Conservation (phyloP, 1,139 yeast species). For the Nakaseomyces delphensis region DNA sequence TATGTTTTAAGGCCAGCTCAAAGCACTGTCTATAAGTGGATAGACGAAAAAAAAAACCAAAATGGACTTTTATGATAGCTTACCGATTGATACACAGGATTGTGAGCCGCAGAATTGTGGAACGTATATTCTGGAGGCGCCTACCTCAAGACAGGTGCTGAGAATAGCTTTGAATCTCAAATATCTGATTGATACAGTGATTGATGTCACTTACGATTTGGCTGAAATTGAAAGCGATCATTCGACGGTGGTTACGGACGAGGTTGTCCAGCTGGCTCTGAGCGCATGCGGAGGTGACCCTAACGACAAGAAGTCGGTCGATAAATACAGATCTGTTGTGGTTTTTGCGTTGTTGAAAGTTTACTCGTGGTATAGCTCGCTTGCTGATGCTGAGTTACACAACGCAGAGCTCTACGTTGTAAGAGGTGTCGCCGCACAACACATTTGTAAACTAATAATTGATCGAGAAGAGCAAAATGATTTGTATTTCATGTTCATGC, state of each 20-base stretch:
- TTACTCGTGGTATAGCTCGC: slow-evolving; percentile 67
- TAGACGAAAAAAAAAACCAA: background rate
- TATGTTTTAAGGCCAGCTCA: no score
- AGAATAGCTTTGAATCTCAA: slow-evolving; percentile 70
- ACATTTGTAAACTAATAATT: slow-evolving; percentile 59
- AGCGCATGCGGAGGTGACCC: slow-evolving; percentile 81
- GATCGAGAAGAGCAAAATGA: slow-evolving; percentile 49
- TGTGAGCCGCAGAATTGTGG: slow-evolving; percentile 5
- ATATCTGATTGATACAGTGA: slow-evolving; percentile 56
- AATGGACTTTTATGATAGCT: background rate
- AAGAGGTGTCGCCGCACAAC: slow-evolving; percentile 63
- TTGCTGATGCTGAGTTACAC: slow-evolving; percentile 52
- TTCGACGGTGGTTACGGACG: slow-evolving; percentile 53
- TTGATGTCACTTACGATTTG: slow-evolving; percentile 54
- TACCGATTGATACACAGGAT: slow-evolving; percentile 4
- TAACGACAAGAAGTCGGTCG: slow-evolving; percentile 48
- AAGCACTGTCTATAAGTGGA: no score
- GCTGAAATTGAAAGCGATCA: slow-evolving; percentile 46
- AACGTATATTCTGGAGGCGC: slow-evolving; percentile 27
- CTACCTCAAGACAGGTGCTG: slow-evolving; percentile 61
- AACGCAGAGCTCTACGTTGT: slow-evolving; percentile 56
- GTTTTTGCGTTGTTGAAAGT: slow-evolving; percentile 66
- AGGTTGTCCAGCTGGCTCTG: slow-evolving; percentile 51
- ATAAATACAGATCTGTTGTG: slow-evolving; percentile 57
- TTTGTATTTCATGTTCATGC: slow-evolving; percentile 57